A percentile compares a stretch with the other conserved stretches of the same genome.
Conservation (phyloP, 805 yeast genomes). For the Cyberlindnera japonica region DNA sequence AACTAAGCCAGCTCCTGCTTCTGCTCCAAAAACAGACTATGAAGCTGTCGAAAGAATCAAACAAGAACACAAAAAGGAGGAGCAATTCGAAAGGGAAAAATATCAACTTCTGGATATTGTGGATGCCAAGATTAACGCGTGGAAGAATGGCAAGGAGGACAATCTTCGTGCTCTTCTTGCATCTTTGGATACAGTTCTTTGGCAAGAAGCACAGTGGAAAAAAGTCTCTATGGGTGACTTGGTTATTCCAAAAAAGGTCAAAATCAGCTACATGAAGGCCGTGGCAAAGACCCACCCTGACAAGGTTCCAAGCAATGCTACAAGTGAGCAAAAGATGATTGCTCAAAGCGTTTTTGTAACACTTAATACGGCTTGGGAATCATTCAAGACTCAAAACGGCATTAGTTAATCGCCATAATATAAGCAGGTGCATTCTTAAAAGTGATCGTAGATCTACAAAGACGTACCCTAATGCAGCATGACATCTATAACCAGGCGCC, state of each 20-base stretch:
- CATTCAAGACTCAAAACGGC: constrained; percentile 58
- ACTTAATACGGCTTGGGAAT: constrained; percentile 88
- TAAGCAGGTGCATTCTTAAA: too few species aligned
- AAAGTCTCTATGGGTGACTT: constrained; percentile 66
- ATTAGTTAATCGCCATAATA: background rate
- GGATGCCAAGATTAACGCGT: constrained; percentile 46
- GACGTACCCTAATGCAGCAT: too few species aligned
- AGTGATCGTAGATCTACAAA: too few species aligned
- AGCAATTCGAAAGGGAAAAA: constrained; percentile 51
- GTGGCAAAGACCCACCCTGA: constrained; percentile 89
- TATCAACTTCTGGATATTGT: constrained; percentile 62
- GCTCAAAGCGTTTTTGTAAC: constrained; percentile 85
- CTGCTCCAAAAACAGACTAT: constrained; percentile 12
- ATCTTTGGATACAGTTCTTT: constrained; percentile 61
- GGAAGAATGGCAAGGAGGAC: constrained; percentile 77
- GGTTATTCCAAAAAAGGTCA: constrained; percentile 86
- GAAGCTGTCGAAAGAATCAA: constrained; percentile 53
- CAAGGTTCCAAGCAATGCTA: constrained; percentile 57
- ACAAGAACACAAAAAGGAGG: constrained; percentile 42
- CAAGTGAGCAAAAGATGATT: constrained; percentile 71
- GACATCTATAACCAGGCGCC: too few species aligned
- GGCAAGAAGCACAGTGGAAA: constrained; percentile 67
- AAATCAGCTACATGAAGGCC: constrained; percentile 81
- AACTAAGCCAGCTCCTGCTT: constrained; percentile 12
- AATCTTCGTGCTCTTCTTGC: constrained; percentile 76